Evolutionary conservation across 108 stramenopile genomes (phyloP).

Genomic region (Nitzschia palea): DNA sequence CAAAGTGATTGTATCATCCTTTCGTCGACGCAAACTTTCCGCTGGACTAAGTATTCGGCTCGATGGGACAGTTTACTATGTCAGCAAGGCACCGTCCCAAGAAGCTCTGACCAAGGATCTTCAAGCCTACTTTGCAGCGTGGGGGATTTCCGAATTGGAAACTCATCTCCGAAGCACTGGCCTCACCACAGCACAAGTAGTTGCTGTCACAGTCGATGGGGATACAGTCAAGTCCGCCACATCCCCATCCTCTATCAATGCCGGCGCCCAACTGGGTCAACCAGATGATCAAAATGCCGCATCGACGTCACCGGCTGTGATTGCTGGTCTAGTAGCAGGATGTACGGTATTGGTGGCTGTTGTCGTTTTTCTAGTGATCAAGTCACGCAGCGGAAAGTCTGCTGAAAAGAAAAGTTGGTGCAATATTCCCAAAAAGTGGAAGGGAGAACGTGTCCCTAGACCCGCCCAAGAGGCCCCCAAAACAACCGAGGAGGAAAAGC

Average conservation of each 20-base stretch:
- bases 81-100: neutral
- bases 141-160: slow-evolving; percentile 16
- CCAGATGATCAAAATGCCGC: neutral
- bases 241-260: neutral
- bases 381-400: neutral
- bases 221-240: slow-evolving; percentile 1
- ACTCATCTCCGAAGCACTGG: neutral
- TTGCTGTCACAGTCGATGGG: slow-evolving; percentile 17
- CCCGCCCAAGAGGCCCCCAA: no score
- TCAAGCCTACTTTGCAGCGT: slow-evolving; percentile 18
- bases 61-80: slow-evolving; percentile 22
- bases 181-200: slow-evolving; percentile 4
- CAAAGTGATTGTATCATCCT: slow-evolving; percentile 11
- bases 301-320: neutral
- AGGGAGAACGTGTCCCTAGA: no score
- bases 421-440: no score
- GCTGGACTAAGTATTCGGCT: slow-evolving; percentile 21
- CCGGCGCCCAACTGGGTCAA: neutral
- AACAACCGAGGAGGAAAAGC: neutral
- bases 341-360: neutral
- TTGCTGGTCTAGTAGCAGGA: slow-evolving; percentile 2
- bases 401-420: no score
- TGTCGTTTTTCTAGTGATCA: neutral
- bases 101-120: neutral
- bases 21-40: neutral